Evolutionary conservation across 495 filamentous ascomycete species (phyloP), one percentile per base, ranked within the genome.

Genomic region (Penicillium nucicola): DNA sequence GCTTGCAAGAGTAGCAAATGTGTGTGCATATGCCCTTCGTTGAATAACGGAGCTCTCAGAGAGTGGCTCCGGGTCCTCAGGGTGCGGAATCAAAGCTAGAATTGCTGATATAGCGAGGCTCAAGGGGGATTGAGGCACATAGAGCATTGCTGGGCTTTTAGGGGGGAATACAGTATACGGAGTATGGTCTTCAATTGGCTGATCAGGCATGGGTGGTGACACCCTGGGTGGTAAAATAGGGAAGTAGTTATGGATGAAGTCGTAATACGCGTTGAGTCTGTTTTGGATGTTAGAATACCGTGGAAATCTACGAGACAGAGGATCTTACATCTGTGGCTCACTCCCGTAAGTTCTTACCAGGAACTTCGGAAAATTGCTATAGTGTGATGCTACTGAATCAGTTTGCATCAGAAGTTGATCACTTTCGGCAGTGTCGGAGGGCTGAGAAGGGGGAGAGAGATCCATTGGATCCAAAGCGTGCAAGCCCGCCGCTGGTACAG

Each of bases 201-300:
- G 60, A 55, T 83, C 79, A n/a, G 56, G 54, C 17, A 57, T 62
- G 18, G 65, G 64, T 7, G 68, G 60, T 13, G 60, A 48, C 22
- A 66, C 67, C 25, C 77, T 70, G 3, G 80, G 74, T 7, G 81
- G 78, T 38, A 84, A 50, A 37, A 84, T 77, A 5, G 81, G 80
- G 38, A 84, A 79, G 57, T 78, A 82, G 15, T 65, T 55, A 61
- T 84, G 79, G 30, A 83, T 78, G 57, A 76, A 83, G 20, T 78
- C 74, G 52, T 82, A 84, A 57, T 83, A 83, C n/a, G 78, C 81
- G 45, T 77, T 77, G 41, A 84, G 60, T 57, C 81, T 84, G 50
- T 8, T 17, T 6, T 1, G 2, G 10, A 23, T 12, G 13, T 65
- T 62, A 71, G 61, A 47, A 25, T 31, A 12, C 38, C 12, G 8